phyloP scores from a whole-genome alignment of 179 eudicot species.

The Sideroxylon spinosum region DNA sequence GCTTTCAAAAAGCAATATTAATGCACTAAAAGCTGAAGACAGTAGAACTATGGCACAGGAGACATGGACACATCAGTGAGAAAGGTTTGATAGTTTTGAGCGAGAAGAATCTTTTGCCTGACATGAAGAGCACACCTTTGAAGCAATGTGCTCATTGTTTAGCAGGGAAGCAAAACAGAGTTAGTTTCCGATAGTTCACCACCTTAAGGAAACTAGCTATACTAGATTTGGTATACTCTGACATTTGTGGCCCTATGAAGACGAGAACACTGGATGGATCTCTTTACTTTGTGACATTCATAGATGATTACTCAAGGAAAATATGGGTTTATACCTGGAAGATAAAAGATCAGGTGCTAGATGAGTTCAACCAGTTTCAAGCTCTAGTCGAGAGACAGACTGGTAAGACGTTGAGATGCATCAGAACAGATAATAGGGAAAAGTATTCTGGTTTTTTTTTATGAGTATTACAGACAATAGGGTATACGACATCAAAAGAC shows the following conservation, averaged over 20 bases:
- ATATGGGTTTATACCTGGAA: not conserved
- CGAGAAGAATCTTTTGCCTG: no score
- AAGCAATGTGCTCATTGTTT: no score
- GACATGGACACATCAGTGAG: not conserved
- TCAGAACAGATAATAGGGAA: not conserved
- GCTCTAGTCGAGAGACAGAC: slow-evolving; percentile 12
- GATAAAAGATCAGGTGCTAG: slow-evolving; percentile 13
- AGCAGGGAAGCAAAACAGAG: no score
- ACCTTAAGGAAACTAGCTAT: not conserved
- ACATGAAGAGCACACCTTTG: no score
- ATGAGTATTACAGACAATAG: not conserved
- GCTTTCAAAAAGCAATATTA: not conserved
- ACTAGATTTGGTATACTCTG: not conserved
- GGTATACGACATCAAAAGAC: not conserved
- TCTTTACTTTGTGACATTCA: not conserved
- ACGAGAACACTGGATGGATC: not conserved
- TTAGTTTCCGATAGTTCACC: not conserved
- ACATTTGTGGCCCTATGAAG: not conserved
- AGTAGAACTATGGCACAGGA: not conserved
- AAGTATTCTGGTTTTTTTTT: not conserved
- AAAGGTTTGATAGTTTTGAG: not conserved
- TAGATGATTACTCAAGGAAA: not conserved
- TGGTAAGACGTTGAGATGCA: not conserved
- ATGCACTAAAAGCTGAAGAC: not conserved
- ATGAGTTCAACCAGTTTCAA: slow-evolving; percentile 8